Evolutionary conservation across 208 protist genomes (phyloP).

Genomic region (Tritrichomonas musculus): DNA sequence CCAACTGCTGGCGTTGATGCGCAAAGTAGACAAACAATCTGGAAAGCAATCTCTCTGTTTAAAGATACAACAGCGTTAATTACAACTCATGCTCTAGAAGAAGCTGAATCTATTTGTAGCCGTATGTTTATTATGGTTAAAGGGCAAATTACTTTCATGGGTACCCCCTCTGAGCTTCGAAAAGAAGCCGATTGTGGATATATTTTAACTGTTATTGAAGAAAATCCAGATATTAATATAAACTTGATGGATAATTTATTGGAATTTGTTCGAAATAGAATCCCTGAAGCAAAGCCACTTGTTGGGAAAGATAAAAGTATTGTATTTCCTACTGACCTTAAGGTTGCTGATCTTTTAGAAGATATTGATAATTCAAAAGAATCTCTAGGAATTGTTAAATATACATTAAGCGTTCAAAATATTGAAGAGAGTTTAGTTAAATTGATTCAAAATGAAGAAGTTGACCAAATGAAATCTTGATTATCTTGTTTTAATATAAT

Average conservation of each 20-base stretch:
- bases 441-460: too few species aligned
- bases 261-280: not conserved
- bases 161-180: not conserved
- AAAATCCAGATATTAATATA: not conserved
- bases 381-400: too few species aligned
- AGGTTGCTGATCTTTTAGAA: not conserved
- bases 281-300: not conserved
- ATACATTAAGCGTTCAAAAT: too few species aligned
- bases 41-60: not conserved
- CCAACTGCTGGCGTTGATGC: not conserved
- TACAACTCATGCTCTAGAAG: not conserved
- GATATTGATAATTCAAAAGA: not conserved
- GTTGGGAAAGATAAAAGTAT: not conserved
- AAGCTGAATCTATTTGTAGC: not conserved
- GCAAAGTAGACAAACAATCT: not conserved
- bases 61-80: not conserved
- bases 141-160: not conserved
- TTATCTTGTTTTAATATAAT: too few species aligned
- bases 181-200: not conserved
- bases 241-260: not conserved
- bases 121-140: not conserved
- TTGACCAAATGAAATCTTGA: too few species aligned
- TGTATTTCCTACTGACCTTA: not conserved
- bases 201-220: not conserved
- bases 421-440: too few species aligned